A percentile compares a stretch with the other conserved stretches of the same genome.
These are phyloP conservation scores for Viola pubescens DNA, from an alignment of 441 rosid genomes.

Conservation along the genomic window DNA sequence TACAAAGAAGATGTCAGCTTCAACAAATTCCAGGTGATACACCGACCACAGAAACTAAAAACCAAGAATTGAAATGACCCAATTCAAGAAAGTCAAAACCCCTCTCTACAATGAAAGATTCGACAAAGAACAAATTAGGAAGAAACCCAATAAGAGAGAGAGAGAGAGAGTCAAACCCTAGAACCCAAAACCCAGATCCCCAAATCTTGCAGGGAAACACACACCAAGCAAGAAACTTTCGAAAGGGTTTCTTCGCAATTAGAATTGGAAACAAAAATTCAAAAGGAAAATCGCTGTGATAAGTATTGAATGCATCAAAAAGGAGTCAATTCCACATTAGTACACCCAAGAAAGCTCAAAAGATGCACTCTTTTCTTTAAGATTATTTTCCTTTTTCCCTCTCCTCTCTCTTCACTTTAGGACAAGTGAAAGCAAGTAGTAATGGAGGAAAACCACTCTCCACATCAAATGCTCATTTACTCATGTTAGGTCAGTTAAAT, in stretches of 20 bases:
- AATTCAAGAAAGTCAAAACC: conserved; percentile 28
- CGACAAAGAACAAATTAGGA: conserved; percentile 27
- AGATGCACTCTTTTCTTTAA: conserved; percentile 18
- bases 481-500: conserved; percentile 19
- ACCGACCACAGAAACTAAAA: conserved; percentile 12
- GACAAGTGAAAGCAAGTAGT: conserved; percentile 14
- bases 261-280: conserved; percentile 3
- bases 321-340: conserved; percentile 22
- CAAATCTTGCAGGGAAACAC: conserved; percentile 23
- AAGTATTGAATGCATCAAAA: not conserved
- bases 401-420: conserved; percentile 18
- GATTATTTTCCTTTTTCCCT: not conserved
- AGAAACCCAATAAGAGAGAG: conserved; percentile 42
- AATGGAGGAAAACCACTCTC: conserved; percentile 19
- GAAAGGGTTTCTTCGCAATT: conserved; percentile 13
- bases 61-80: conserved; percentile 18
- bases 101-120: conserved; percentile 23
- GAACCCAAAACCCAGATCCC: conserved; percentile 72
- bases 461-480: conserved; percentile 25
- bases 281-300: not conserved
- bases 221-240: conserved; percentile 18
- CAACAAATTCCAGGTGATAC: conserved; percentile 27
- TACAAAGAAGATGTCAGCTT: conserved; percentile 11
- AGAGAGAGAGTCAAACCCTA: conserved; percentile 47
- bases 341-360: conserved; percentile 21